A percentile compares a stretch with the other conserved stretches of the same genome.
phyloP scores from a whole-genome alignment of 257 asterid genomes.

The Anisodus tanguticus region DNA sequence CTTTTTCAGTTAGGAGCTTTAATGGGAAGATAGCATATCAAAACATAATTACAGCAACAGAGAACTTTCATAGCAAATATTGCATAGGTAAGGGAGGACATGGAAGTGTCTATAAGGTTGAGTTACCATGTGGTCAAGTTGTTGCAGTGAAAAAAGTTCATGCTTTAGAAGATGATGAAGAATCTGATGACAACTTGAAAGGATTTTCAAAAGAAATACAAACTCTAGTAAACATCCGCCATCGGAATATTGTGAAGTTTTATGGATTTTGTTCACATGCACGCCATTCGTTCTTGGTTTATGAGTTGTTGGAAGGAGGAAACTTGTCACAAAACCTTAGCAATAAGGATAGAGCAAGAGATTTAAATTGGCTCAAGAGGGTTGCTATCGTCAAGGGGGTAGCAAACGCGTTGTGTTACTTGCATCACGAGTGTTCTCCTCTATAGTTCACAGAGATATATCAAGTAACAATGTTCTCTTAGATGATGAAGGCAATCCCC shows the following conservation, averaged over 20 bases:
- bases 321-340: conserved; percentile 32
- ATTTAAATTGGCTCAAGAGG: conserved; percentile 41
- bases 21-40: conserved; percentile 40
- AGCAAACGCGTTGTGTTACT: conserved; percentile 43
- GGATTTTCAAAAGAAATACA: conserved; percentile 40
- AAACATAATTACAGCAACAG: conserved; percentile 41
- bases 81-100: conserved; percentile 47
- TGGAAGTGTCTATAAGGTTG: conserved; percentile 45
- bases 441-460: conserved; percentile 50
- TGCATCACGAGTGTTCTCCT: conserved; percentile 50
- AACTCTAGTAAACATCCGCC: conserved; percentile 40
- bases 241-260: conserved; percentile 47
- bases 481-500: conserved; percentile 43
- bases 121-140: conserved; percentile 36
- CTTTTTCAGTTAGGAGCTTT: conserved; percentile 35
- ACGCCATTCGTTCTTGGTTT: conserved; percentile 40
- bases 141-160: conserved; percentile 47
- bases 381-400: conserved; percentile 43
- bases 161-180: conserved; percentile 20
- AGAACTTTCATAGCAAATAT: conserved; percentile 31
- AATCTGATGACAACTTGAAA: conserved; percentile 9
- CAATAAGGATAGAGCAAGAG: conserved; percentile 34
- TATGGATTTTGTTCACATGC: conserved; percentile 44
- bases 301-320: conserved; percentile 46
- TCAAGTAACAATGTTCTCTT: conserved; percentile 47